Conservation (phyloP, 768 basidiomycete genomes). For the Paxillus involutus region DNA sequence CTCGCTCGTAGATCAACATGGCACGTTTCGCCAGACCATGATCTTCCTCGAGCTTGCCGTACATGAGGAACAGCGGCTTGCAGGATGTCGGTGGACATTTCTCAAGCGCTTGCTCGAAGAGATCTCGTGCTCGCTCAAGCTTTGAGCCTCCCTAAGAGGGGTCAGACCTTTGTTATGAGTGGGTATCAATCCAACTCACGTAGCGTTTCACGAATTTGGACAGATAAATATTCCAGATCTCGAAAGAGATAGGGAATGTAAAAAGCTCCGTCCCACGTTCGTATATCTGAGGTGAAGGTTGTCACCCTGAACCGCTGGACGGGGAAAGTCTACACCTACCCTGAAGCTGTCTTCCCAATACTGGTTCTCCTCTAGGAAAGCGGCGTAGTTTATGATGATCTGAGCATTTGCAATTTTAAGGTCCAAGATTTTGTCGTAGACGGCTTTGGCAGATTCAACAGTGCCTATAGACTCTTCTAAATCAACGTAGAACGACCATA, state of each 20-base stretch:
- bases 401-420: constrained; percentile 98
- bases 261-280: constrained; percentile 97
- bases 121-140: constrained; percentile 92
- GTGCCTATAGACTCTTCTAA: constrained; percentile 96
- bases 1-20: constrained; percentile 95
- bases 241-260: constrained; percentile 97
- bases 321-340: constrained; percentile 51
- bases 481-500: constrained; percentile 99
- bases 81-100: constrained; percentile 95
- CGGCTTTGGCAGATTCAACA: constrained; percentile 85
- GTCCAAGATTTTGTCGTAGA: constrained; percentile 96
- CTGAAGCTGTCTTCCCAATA: constrained; percentile 99
- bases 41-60: constrained; percentile 94
- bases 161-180: neutral
- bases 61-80: constrained; percentile 95
- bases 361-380: constrained; percentile 95
- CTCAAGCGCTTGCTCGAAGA: constrained; percentile 96
- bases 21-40: constrained; percentile 92
- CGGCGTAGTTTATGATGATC: constrained; percentile 94
- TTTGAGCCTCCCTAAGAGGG: constrained; percentile 79
- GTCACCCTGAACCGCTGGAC: neutral
- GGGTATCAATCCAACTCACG: constrained; percentile 46
- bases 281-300: constrained; percentile 61
- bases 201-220: constrained; percentile 97
- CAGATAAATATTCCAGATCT: constrained; percentile 99